These are phyloP conservation scores for Lolium multiflorum DNA, from an alignment of 176 grass and related monocot genomes.

Conservation along the genomic window DNA sequence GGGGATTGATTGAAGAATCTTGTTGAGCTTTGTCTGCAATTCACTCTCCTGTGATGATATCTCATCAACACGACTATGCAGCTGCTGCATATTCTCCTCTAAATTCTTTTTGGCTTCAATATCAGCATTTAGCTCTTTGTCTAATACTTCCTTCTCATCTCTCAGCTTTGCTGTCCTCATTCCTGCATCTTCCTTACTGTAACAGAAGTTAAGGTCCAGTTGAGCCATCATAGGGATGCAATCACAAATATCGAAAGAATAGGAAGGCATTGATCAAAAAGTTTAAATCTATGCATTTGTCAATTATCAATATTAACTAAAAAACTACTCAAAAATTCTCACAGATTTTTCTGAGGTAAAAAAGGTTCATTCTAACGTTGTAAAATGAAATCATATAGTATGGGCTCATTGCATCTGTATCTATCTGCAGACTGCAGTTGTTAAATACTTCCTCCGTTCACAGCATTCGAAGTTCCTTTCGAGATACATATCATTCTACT, in stretches of 20 bases:
- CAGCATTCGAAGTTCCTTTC: background rate
- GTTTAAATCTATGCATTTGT: background rate
- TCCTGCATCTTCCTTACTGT: constrained; percentile 96
- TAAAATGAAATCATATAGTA: constrained; percentile 29
- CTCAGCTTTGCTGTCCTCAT: constrained; percentile 97
- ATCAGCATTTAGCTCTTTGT: constrained; percentile 92
- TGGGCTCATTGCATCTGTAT: constrained; percentile 8
- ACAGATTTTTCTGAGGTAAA: background rate
- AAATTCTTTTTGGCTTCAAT: constrained; percentile 92
- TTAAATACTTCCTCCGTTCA: background rate
- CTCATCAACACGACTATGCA: constrained; percentile 69
- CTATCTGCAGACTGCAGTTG: background rate
- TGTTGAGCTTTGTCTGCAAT: constrained; percentile 61
- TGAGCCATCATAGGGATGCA: constrained; percentile 20
- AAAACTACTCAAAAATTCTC: background rate
- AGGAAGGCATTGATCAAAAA: constrained; percentile 1
- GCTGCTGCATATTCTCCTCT: constrained; percentile 92
- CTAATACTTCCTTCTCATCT: constrained; percentile 98
- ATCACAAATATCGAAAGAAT: constrained; percentile 21
- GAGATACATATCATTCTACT: background rate
- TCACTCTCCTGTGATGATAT: constrained; percentile 82
- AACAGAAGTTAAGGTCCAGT: constrained; percentile 47
- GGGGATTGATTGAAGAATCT: constrained; percentile 70
- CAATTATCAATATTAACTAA: background rate
- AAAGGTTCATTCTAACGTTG: constrained; percentile 24